Base-by-base conservation (phyloP, 306 rosid species). In the Medicago lupulina region DNA sequence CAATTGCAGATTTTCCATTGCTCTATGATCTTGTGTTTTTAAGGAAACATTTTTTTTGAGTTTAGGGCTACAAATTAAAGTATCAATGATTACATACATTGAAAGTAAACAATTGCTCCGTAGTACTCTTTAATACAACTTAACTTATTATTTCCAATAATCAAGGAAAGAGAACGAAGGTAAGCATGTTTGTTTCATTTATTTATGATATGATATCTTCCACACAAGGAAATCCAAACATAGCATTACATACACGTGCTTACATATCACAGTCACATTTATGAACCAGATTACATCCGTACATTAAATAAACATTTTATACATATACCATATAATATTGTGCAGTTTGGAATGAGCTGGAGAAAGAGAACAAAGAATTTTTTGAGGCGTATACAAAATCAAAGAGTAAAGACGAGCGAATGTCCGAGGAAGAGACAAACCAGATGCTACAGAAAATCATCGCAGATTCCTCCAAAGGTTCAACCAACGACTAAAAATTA, bases 291-390 rank as follows among this genome's bases (percentile, higher is more conserved):
- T 28, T 59, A 15, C 71, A 77, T 59, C 67, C 38, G 15, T 76
- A 53, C 54, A 18, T 18, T 44, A 41, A 46, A 44, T 44, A 1
- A 7, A 11, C 6, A 19, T n/a, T 4, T 23, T 7, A 39, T 12
- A 12, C 16, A 36, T 34, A 59, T 54, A 54, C 8, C 8, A 50
- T 15, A 28, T 15, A 50, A 17, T 16, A 54, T 15, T 5, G 38
- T 67, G 87, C 89, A 95, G 99, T 95, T 70, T 95, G 99, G 99
- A 95, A 83, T 28, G 99, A 89, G 73, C 54, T 95, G 46, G 93
- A 89, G 93, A 95, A 92, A 89, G 97, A 88, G 58, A 95, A 95
- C 88, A 86, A 88, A 80, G 87, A 82, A 9, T 95, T 95, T 83
- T 95, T 95, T 75, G 89, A 90, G 83, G 90, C 87, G 0, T 95